Base-by-base conservation (phyloP, 2,329 filamentous ascomycete species). In the Diaporthe amygdali region DNA sequence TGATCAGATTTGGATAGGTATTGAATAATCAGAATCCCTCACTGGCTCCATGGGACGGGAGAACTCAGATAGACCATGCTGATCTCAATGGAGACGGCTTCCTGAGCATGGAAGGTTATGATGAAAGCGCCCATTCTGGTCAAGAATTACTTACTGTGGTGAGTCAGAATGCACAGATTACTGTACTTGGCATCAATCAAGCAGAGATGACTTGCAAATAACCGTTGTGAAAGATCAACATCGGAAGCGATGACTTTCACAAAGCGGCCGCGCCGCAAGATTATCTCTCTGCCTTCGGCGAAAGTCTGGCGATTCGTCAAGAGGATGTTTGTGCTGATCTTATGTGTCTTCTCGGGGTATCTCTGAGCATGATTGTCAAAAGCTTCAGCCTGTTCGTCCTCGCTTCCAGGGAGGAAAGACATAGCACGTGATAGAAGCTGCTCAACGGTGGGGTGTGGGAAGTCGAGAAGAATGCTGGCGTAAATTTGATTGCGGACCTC, bases 401-500 rank as follows among this genome's bases (percentile, higher is more conserved):
- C 8, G 6, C 25, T n/a, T 17, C 12, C n/a, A n/a, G n/a, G n/a
- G n/a, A n/a, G n/a, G n/a, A n/a, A n/a, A 22, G n/a, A 6, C 5
- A 20, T n/a, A 20, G 32, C 30, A 5, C 44, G 41, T 3, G 25
- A 2, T 10, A 20, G 17, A 3, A 39, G 32, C 2, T 20, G 3
- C 4, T 10, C 14, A 7, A 27, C 6, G 3, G 2, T 49, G 5
- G 61, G 44, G 12, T 9, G 6, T 1, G 61, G 44, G 4, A 66
- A 34, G 20, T 66, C n/a, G 7, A 66, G 32, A 8, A 66, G 20
- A 5, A 47, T 1, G 8, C 32, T 9, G 12, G 20, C 44, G 32
- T 66, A 39, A 10, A 66, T 49, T 5, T 27, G 4, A 14, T 66
- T 44, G 20, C 61, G 61, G 4, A 66, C 34, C 32, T 66, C 61